Base-by-base conservation (phyloP, 257 asterid genomes). In the Primulina huaijiensis region DNA sequence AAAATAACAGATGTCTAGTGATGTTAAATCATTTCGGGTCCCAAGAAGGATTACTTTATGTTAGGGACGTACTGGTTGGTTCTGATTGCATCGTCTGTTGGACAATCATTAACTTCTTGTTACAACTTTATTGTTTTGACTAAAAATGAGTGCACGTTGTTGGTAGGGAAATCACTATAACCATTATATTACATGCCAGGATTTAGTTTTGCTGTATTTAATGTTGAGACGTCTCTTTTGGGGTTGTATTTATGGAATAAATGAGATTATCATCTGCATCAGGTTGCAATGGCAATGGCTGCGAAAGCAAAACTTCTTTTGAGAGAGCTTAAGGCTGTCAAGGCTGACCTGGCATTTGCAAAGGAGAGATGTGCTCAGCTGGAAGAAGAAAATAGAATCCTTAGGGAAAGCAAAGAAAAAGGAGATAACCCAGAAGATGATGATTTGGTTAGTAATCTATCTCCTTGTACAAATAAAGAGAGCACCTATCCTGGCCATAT, bases 201-300 rank as follows among this genome's bases (percentile, higher is more conserved):
- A 60, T 52, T 5, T 33, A 57, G 67, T 73, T 10, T 38, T 29
- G 64, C 75, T 77, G 17, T 66, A 64, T 40, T 37, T 37, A 31
- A 43, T 75, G 58, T 70, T 70, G 40, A 66, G 53, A n/a, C 38
- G 20, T 70, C 20, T 33, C 56, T 46, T 8, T 46, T 72, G 46
- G 9, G 46, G 35, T 59, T 19, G 31, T 68, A 17, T 17, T 69
- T 69, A 66, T 70, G 29, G 60, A 78, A 73, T 76, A 75, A 73
- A 57, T 81, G 79, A 83, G 77, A 69, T 43, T 43, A 11, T 43
- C 69, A 12, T 76, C 59, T 76, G 43, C 74, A 73, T 69, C 88
- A 92, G 98, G 98, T 92, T 81, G 96, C 97, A 57, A 92, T 90
- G 97, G 98, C 98, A 74, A 92, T 90, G 98, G 96, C 98, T 78